Base-by-base conservation (phyloP, 1,284 basidiomycete genomes). In the Pseudozyma hubeiensis region DNA sequence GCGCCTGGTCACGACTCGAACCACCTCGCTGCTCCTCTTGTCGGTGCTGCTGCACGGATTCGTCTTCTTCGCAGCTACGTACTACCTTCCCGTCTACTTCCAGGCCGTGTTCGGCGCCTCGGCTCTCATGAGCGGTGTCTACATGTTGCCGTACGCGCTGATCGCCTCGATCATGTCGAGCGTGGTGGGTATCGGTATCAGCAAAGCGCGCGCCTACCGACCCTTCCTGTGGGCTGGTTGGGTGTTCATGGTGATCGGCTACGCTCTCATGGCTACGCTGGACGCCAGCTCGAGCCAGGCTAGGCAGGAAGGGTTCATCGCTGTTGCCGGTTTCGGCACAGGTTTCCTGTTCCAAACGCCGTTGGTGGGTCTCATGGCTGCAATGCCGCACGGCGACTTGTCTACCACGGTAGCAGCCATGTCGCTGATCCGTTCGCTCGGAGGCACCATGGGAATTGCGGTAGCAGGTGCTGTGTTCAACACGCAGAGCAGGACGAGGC, bases 1-100 rank as follows among this genome's bases (percentile, higher is more conserved):
- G 7, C 88, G 92, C 5, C 81, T 94, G 35, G 93, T 94, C 86
- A 47, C 91, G 88, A 92, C 90, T 3, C 88, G 92, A 19, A 94
- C 92, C 2, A 92, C 91, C 0, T 87, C 86, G 1, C 86, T 91
- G 33, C 84, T 93, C 40, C 85, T 93, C 11, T 77, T 91, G 33
- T 87, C 88, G 2, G 86, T 86, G 4, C 89, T 93, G 78, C 75
- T 91, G 4, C 92, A 94, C 78, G 90, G 89, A 0, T 54, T 91
- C 24, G 86, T 87, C 0, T 93, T 93, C 85, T 91, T 91, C 77
- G 79, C 80, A 29, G 75, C 72, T 11, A 78, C 77, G 13, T 79
- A 75, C 66, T 73, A 79, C 61, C 58, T 78, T 5, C 79, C 92
- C 0, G 84, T 93, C 1, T 93, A 91, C 83, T 93, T 88, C 85